Base-by-base conservation (phyloP, 352 stramenopile genomes). In the Phytophthora podocarpi region DNA sequence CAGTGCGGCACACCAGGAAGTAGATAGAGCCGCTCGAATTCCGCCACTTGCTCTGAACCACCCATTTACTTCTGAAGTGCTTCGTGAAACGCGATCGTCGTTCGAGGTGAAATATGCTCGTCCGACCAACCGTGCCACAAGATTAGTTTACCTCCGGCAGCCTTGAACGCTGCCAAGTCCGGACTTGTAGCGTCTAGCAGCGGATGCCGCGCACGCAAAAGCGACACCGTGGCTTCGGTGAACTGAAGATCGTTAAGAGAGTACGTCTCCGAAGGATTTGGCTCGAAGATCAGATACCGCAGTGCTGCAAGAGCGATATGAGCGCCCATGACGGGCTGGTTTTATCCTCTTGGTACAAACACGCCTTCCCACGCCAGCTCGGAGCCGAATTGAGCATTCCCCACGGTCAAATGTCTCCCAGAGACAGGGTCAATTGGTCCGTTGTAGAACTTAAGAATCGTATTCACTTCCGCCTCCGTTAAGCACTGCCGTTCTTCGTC, bases 91-190 rank as follows among this genome's bases (percentile, higher is more conserved):
- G 59, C 64, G 35, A 79, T 72, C 1, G 67, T 80, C 15, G 59
- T 70, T 27, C 59, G 71, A 27, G 71, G 67, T 23, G 71, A 72
- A 52, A 80, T 80, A 30, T 80, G 67, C 9, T 69, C 57, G 34
- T 80, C 71, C 4, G 64, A 37, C 64, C 61, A 81, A 13, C 68
- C 68, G 54, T 81, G 68, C 64, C 67, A 81, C 16, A 81, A 9
- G 27, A 81, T 76, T 8, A 80, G 53, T 23, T 76, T 81, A 10
- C 72, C 59, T 8, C 72, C 68, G 15, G 60, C 56, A 8, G 37
- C 36, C 28, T 75, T 69, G 49, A 78, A 81, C 1, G 63, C 65
- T 12, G 63, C 12, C 18, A 80, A 54, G 28, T 80, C 67, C 2
- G 64, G 55, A n/a, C 42, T 81, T 1, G 65, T 66, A 10, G 72